Conservation (phyloP, 768 basidiomycete genomes). For the Daedalea quercina region DNA sequence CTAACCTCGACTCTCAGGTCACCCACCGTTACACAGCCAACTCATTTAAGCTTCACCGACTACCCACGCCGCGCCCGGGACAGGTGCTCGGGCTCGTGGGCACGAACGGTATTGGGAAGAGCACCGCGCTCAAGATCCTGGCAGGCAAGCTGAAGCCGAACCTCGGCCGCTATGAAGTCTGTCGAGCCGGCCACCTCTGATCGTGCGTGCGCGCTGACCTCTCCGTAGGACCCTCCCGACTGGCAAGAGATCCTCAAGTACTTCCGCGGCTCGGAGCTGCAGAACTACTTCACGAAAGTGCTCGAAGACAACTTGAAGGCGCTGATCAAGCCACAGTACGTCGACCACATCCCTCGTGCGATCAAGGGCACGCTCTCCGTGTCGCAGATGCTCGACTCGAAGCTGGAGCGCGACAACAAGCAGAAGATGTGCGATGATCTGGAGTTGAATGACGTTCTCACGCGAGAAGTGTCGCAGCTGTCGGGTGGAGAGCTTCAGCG, state of each 20-base stretch:
- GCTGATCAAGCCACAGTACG: conserved; percentile 98
- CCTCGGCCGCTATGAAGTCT: conserved; percentile 90
- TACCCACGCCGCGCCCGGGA: conserved; percentile 94
- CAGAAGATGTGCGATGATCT: conserved; percentile 79
- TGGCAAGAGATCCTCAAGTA: conserved; percentile 99
- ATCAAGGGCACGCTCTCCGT: conserved; percentile 90
- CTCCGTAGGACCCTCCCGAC: conserved; percentile 83
- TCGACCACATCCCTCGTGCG: conserved; percentile 95
- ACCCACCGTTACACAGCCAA: conserved; percentile 99
- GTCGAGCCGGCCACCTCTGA: conserved; percentile 20
- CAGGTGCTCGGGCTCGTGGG: conserved; percentile 99
- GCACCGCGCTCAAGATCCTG: conserved; percentile 93
- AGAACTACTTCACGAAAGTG: conserved; percentile 99
- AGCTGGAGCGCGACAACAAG: conserved; percentile 86
- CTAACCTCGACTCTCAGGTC: conserved; percentile 91
- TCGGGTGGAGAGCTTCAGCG: conserved; percentile 97
- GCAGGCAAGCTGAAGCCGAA: conserved; percentile 98
- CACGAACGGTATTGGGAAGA: conserved; percentile 99
- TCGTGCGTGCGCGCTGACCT: neutral
- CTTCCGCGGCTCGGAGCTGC: conserved; percentile 96
- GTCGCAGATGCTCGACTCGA: conserved; percentile 85
- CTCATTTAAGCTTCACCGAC: conserved; percentile 96
- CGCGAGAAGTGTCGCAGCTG: conserved; percentile 78
- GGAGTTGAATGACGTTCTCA: conserved; percentile 80
- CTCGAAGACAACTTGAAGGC: conserved; percentile 98